phyloP scores from a whole-genome alignment of 371 early-diverging fungal genomes.

The Mucor circinelloides region DNA sequence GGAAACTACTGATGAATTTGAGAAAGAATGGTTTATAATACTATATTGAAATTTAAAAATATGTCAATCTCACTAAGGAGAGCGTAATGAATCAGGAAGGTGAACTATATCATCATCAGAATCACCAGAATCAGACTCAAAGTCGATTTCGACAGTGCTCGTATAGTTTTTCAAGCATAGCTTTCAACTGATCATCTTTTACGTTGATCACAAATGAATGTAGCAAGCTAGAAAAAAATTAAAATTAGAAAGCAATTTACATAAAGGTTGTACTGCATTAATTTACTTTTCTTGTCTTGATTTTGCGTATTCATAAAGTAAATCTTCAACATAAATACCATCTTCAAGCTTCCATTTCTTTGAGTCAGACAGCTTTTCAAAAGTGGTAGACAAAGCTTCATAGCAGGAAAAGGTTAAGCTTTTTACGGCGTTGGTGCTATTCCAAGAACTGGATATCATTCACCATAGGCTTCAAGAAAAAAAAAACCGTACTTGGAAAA shows the following conservation, averaged over 20 bases:
- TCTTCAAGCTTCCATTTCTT: neutral
- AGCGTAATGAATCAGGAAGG: slow-evolving; percentile 16
- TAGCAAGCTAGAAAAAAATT: slow-evolving; percentile 4
- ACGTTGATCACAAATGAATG: slow-evolving; percentile 13
- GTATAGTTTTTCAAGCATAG: neutral
- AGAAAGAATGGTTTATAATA: too few species aligned
- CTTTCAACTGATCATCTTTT: slow-evolving; percentile 6
- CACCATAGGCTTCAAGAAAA: slow-evolving; percentile 6
- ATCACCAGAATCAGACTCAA: slow-evolving; percentile 8
- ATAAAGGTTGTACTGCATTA: slow-evolving; percentile 2
- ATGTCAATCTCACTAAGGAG: slow-evolving; percentile 18
- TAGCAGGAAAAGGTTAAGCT: neutral
- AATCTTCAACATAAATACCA: neutral
- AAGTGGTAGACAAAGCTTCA: neutral
- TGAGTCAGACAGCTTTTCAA: neutral
- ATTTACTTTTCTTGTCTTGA: slow-evolving; percentile 15
- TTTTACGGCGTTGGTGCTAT: neutral
- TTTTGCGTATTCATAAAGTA: slow-evolving; percentile 11
- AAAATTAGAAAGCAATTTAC: neutral
- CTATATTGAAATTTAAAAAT: too few species aligned
- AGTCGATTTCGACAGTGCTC: slow-evolving; percentile 2
- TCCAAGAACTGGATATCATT: neutral
- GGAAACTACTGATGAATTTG: too few species aligned
- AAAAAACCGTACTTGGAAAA: slow-evolving; percentile 6
- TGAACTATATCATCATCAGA: slow-evolving; percentile 7